These are phyloP conservation scores for Aquilaria agallochum DNA, from an alignment of 441 rosid genomes.

Conservation along the genomic window DNA sequence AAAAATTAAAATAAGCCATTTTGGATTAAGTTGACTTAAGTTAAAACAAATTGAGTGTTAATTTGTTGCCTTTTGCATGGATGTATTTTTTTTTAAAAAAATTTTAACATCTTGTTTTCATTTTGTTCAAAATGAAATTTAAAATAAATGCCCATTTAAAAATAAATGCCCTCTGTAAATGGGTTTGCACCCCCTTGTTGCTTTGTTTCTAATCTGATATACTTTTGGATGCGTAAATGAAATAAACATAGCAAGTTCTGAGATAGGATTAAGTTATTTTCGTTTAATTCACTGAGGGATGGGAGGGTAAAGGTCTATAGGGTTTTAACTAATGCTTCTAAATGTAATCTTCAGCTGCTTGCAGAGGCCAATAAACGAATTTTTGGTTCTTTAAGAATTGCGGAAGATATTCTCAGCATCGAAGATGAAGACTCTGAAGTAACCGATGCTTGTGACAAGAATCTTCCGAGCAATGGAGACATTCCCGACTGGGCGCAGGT, in stretches of 20 bases:
- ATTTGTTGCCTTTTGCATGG: too few species aligned
- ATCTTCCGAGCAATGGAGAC: conserved; percentile 40
- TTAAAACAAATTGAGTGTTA: too few species aligned
- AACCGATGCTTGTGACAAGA: conserved; percentile 46
- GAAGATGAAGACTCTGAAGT: conserved; percentile 71
- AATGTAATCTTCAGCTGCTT: conserved; percentile 75
- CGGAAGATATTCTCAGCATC: conserved; percentile 49
- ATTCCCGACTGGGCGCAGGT: conserved; percentile 90
- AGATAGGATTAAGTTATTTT: neutral
- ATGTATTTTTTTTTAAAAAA: too few species aligned
- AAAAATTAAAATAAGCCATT: too few species aligned
- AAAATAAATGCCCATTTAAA: too few species aligned
- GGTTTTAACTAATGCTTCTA: conserved; percentile 20
- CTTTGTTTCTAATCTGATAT: too few species aligned
- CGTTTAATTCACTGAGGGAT: neutral
- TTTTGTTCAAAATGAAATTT: too few species aligned
- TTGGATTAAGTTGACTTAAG: too few species aligned
- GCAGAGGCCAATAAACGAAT: conserved; percentile 89
- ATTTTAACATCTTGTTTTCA: too few species aligned
- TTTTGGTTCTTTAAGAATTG: conserved; percentile 59
- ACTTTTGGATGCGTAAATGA: neutral
- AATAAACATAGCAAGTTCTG: neutral
- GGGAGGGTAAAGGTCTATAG: conserved; percentile 8
- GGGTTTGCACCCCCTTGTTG: too few species aligned
- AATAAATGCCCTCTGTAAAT: too few species aligned